A percentile compares a stretch with the other conserved stretches of the same genome.
phyloP scores from a whole-genome alignment of 139 green algal species.

The Nannochloris sp. region DNA sequence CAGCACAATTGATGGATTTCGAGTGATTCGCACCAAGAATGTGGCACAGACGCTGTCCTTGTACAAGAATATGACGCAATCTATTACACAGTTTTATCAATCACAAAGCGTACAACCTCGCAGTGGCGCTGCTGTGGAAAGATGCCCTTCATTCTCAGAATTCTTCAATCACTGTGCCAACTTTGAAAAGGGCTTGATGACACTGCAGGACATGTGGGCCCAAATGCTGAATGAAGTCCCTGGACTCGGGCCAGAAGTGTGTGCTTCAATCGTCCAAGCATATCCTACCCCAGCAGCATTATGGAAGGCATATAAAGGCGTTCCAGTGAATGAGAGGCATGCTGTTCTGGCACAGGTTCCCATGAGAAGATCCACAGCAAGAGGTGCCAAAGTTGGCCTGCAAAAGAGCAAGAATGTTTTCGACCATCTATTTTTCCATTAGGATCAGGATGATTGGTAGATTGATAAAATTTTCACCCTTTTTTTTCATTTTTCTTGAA shows the following conservation, averaged over 20 bases:
- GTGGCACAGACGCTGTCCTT: slow-evolving; percentile 24
- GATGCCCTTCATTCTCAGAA: not conserved
- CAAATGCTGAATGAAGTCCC: slow-evolving; percentile 34
- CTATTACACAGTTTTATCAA: slow-evolving; percentile 14
- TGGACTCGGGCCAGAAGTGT: slow-evolving; percentile 31
- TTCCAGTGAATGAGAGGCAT: not conserved
- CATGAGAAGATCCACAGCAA: not conserved
- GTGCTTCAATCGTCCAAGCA: slow-evolving; percentile 20
- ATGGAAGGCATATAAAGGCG: slow-evolving; percentile 21
- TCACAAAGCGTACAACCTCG: not conserved
- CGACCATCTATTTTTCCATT: not conserved
- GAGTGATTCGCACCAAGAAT: slow-evolving; percentile 35
- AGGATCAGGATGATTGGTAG: too few relatives aligned
- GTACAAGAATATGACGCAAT: slow-evolving; percentile 23
- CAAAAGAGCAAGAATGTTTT: not conserved
- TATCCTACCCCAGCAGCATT: slow-evolving; percentile 40
- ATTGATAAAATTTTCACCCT: too few relatives aligned
- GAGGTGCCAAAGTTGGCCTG: not conserved
- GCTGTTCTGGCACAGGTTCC: too few relatives aligned
- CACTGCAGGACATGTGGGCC: slow-evolving; percentile 45
- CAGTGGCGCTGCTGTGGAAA: not conserved
- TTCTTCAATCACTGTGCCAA: not conserved
- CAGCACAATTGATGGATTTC: slow-evolving; percentile 38
- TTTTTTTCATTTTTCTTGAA: too few relatives aligned
- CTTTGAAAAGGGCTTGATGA: slow-evolving; percentile 6